A percentile compares a stretch with the other conserved stretches of the same genome.
phyloP scores from a whole-genome alignment of 768 basidiomycete species.

The Cystobasidium ongulense region DNA sequence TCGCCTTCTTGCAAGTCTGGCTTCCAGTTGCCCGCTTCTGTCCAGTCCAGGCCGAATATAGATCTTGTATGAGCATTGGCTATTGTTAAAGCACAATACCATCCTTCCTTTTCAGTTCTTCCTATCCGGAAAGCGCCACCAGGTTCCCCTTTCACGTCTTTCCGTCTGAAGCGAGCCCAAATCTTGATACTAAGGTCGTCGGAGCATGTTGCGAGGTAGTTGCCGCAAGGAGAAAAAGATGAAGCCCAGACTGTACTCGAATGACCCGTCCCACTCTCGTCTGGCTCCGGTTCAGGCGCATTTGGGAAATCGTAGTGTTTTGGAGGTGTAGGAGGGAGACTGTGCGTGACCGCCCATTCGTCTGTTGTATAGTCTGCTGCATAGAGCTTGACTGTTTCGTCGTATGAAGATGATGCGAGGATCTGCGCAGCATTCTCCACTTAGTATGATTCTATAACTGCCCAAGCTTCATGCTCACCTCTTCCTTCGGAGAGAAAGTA shows the following conservation, averaged over 20 bases:
- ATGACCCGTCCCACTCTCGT: constrained; percentile 54
- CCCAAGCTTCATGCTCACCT: constrained; percentile 52
- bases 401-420: constrained; percentile 91
- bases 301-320: constrained; percentile 34
- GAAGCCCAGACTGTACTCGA: constrained; percentile 84
- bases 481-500: constrained; percentile 89
- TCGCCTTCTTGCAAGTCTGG: constrained; percentile 45
- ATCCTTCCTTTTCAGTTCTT: constrained; percentile 48
- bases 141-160: constrained; percentile 34
- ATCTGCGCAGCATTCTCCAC: constrained; percentile 53
- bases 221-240: constrained; percentile 66
- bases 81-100: constrained; percentile 58
- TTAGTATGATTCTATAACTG: constrained; percentile 35
- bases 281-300: constrained; percentile 12
- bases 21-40: constrained; percentile 37
- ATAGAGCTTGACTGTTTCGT: constrained; percentile 89
- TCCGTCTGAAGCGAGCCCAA: constrained; percentile 58
- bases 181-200: constrained; percentile 76
- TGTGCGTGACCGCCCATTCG: constrained; percentile 73
- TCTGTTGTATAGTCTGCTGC: constrained; percentile 88
- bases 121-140: constrained; percentile 37
- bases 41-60: constrained; percentile 76
- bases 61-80: constrained; percentile 59
- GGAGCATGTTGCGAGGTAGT: constrained; percentile 75
- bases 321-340: constrained; percentile 50